A percentile compares a stretch with the other conserved stretches of the same genome.
Conservation (phyloP, 495 filamentous ascomycete species). For the Rhizodiscina lignyota region DNA sequence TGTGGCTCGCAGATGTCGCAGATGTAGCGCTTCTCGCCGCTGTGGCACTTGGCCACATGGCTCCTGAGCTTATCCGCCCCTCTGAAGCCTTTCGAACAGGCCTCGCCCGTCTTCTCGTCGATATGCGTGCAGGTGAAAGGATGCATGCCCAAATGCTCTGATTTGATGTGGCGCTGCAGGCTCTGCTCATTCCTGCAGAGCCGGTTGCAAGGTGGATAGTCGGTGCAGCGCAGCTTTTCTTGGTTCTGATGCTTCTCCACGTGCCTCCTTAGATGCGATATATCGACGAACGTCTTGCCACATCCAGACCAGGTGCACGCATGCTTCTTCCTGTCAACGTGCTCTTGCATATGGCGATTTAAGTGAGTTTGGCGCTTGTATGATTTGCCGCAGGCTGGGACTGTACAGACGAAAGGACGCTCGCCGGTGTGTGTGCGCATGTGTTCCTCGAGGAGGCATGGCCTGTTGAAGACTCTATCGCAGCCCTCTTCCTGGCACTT, state of each 20-base stretch:
- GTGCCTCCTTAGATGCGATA: constrained; percentile 44
- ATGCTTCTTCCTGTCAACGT: no score
- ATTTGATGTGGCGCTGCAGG: constrained; percentile 63
- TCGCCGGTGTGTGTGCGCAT: constrained; percentile 66
- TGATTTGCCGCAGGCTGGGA: constrained; percentile 55
- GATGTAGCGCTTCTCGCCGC: constrained; percentile 43
- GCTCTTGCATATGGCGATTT: constrained; percentile 55
- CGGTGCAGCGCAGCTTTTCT: constrained; percentile 36
- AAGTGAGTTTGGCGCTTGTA: constrained; percentile 74
- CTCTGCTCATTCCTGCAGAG: constrained; percentile 81
- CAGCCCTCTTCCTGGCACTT: constrained; percentile 54
- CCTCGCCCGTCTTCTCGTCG: constrained; percentile 35
- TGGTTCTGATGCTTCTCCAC: constrained; percentile 20
- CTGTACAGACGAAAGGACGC: constrained; percentile 51
- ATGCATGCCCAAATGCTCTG: constrained; percentile 48
- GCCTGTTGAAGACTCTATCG: constrained; percentile 71
- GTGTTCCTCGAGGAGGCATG: constrained; percentile 62
- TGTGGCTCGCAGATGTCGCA: constrained; percentile 47
- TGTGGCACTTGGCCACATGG: constrained; percentile 55
- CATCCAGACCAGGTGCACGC: constrained; percentile 55
- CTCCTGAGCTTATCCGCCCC: constrained; percentile 46
- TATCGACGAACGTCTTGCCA: constrained; percentile 62
- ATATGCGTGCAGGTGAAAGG: constrained; percentile 48
- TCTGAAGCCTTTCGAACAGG: constrained; percentile 56
- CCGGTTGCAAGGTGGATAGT: constrained; percentile 55